Percentiles rank a stretch among this genome's conserved stretches.
Evolutionary conservation across 148 eudicot genomes (phyloP).

Genomic region (Vaccinium darrowii): DNA sequence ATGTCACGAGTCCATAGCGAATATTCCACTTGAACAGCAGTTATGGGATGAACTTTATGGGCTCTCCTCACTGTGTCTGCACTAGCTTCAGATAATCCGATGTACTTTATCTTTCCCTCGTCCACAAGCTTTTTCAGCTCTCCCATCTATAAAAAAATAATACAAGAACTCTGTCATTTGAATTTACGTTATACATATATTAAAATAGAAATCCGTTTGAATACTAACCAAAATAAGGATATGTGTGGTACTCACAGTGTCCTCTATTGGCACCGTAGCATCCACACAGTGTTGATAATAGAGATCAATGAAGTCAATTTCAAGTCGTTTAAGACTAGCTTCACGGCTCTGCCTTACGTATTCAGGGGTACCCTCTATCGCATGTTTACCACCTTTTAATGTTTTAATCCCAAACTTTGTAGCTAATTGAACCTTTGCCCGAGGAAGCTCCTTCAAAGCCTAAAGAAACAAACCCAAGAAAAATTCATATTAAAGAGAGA

Average conservation of each 20-base stretch:
- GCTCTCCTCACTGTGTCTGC: slow-evolving; percentile 47
- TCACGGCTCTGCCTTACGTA: slow-evolving; percentile 40
- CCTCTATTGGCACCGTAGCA: slow-evolving; percentile 40
- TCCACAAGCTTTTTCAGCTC: slow-evolving; percentile 58
- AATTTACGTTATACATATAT: too few species aligned
- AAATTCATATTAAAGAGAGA: too few species aligned
- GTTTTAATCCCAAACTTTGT: slow-evolving; percentile 39
- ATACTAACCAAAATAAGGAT: too few species aligned
- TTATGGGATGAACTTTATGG: slow-evolving; percentile 50
- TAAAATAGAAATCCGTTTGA: neutral
- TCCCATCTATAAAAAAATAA: slow-evolving; percentile 34
- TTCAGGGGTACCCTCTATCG: slow-evolving; percentile 35
- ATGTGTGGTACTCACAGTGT: slow-evolving; percentile 29
- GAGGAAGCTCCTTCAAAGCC: slow-evolving; percentile 33
- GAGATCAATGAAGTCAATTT: slow-evolving; percentile 46
- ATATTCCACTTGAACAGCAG: slow-evolving; percentile 36
- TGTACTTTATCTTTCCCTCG: slow-evolving; percentile 56
- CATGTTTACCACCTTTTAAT: neutral
- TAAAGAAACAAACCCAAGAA: neutral
- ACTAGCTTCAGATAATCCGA: slow-evolving; percentile 56
- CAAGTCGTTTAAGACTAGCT: slow-evolving; percentile 44
- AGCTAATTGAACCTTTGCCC: slow-evolving; percentile 37
- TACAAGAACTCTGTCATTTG: neutral
- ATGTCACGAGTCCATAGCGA: slow-evolving; percentile 31
- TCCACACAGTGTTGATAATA: slow-evolving; percentile 48